Base-by-base conservation (phyloP, 169 alveolate species). In the Cryptosporidium viatorum region DNA sequence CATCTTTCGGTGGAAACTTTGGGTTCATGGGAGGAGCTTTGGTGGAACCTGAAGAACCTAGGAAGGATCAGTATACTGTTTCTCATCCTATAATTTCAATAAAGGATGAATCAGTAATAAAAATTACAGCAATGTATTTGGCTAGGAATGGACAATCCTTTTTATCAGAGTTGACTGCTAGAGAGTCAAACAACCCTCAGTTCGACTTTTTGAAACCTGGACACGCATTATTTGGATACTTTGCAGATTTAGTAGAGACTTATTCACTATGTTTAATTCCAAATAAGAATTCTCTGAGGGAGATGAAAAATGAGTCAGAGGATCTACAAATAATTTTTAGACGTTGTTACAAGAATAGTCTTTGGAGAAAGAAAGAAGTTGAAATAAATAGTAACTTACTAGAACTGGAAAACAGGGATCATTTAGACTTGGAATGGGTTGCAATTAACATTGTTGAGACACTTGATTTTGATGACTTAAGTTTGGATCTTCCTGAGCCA, bases 91-190 rank as follows among this genome's bases (percentile, higher is more conserved):
- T 86, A 73, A 95, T 91, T 71, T 96, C 95, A 39, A 93, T 74
- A 33, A 71, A 87, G n/a, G 97, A 95, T 85, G 91, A 94, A 55
- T 99, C 97, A 70, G 94, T 98, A 62, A 97, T 98, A 55, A 97
- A 97, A 92, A 91, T 96, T 68, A 96, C 99, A 39, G 99, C 99
- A 33, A 96, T 95, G 93, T 98, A 96, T 89, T 98, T 97, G 3
- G 99, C 99, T 23, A 96, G 98, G 91, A 97, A 98, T 86, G 99
- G 99, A n/a, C 97, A 96, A 86, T 93, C 95, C 75, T 98, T 97
- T 93, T 95, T 97, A 70, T 93, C 95, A 37, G 99, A 95, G 70
- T 93, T 98, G 71, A 95, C 96, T 6, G 94, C 92, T 71, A 91
- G 97, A 65, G 97, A 95, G 93, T 86, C 91, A 62, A 93, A 86